Evolutionary conservation across 192 early-diverging fungal species (phyloP), one percentile per base, ranked within the genome.

Genomic region (Coemansia sp.): DNA sequence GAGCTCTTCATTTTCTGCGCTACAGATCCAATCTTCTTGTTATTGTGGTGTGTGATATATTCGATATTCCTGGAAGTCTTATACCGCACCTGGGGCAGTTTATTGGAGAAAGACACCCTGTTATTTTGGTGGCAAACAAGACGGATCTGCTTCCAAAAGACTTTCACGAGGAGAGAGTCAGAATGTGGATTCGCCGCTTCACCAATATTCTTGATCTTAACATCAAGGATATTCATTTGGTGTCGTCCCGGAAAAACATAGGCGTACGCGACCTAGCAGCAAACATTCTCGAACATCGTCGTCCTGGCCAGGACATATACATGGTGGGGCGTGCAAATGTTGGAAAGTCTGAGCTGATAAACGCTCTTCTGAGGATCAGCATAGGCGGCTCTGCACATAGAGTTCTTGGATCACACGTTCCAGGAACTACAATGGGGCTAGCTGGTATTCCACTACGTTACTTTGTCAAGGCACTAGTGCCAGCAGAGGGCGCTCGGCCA

Each of bases 331-430:
- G 87, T 40, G 85, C 89, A 3, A 93, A 93, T 66, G 91, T 88
- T 11, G 91, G 91, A 37, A 93, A 93, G 76, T 91, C 90, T 3
- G 90, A 88, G 49, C 74, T 93, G 10, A 73, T 93, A 51, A 89
- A 90, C 56, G 84, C 84, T 21, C 64, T 93, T n/a, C 69, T 88
- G 55, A 72, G 86, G 18, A 85, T 87, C 51, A 82, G 76, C 61
- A 72, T 76, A 12, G 78, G 74, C 18, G 76, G 78, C 18, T 74
- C 78, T 1, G 66, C 65, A 18, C 82, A 88, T 69, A 82, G 77
- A 46, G 85, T 88, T 8, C 85, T 89, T 11, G 83, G 85, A 40
- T 90, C 89, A 18, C 67, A 74, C 41, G 65, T 90, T 47, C 91
- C 90, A 19, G 91, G 91, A 11, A 93, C 91, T 11, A 93, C 91